phyloP scores from a whole-genome alignment of 78 protist genomes.

The Pigoraptor vietnamica region DNA sequence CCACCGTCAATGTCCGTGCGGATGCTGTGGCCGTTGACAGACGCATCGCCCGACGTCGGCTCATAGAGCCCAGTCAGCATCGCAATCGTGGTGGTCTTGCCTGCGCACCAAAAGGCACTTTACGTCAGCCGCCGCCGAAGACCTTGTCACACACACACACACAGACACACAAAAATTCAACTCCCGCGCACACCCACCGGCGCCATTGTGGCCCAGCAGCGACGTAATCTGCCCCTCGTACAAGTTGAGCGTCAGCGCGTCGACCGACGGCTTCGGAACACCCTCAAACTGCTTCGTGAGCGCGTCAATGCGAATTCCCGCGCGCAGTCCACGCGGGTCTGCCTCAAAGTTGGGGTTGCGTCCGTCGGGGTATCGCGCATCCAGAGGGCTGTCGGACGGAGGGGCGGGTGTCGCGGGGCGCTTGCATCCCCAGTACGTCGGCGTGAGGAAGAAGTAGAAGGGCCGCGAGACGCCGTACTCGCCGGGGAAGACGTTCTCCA shows the following conservation, averaged over 20 bases:
- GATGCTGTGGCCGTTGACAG: conserved; percentile 52
- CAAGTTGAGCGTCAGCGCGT: background rate
- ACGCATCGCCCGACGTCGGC: conserved; percentile 70
- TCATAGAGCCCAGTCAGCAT: conserved; percentile 70
- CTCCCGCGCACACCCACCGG: background rate
- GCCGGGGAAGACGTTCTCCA: conserved; percentile 53
- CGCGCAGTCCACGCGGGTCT: background rate
- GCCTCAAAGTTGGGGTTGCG: background rate
- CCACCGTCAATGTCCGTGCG: background rate
- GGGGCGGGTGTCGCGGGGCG: background rate
- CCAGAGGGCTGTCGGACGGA: background rate
- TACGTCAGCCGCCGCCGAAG: too few species aligned
- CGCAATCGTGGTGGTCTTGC: conserved; percentile 60
- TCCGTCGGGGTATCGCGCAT: background rate
- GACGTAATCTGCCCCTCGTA: conserved; percentile 30
- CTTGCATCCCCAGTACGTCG: conserved; percentile 46
- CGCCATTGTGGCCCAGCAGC: conserved; percentile 51
- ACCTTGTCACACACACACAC: background rate
- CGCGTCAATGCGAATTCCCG: background rate
- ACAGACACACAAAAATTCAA: background rate
- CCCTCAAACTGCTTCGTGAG: background rate
- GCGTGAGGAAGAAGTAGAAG: conserved; percentile 44
- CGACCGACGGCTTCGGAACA: background rate
- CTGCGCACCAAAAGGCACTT: too few species aligned
- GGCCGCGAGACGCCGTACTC: conserved; percentile 46